Base-by-base conservation (phyloP, 768 basidiomycete species). In the Dioszegia aurantiaca region DNA sequence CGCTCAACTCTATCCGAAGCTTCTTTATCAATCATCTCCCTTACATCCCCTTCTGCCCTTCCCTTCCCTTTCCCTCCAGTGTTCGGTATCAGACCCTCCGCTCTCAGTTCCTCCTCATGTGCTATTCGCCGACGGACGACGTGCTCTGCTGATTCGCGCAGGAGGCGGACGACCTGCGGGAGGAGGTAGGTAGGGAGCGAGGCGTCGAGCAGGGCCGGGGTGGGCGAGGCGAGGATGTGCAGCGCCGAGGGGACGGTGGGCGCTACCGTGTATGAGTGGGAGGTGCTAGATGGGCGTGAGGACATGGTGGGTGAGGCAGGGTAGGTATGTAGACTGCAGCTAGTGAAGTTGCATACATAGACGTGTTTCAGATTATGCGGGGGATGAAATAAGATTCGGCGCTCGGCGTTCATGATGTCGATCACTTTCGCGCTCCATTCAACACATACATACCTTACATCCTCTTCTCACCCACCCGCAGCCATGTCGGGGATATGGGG, bases 41-140 rank as follows among this genome's bases (percentile, higher is more conserved):
- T 77, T 2, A 81, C 86, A 52, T 89, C 87, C 47, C 89, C 88
- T n/a, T 57, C 75, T 16, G 77, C 80, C 28, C 79, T 57, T 21
- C 47, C 60, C 39, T 53, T 61, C 26, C 88, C 24, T 86, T 87
- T 58, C 86, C 86, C 26, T 12, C 27, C 37, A 10, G 44, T 45
- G n/a, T 64, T 65, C 10, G 64, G 67, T 56, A 72, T 39, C 4
- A 72, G 37, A 12, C 70, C 79, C 60, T 81, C 83, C 66, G 56
- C 65, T 48, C 60, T 77, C 30, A 93, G 79, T 1, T 89, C 89
- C 8, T 87, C 86, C 17, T 87, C 86, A 24, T 84, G 79, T 87
- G 89, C 88, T 62, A 89, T 85, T 44, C 83, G 81, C 74, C 91
- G 88, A 59, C 86, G 80, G 69, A 83, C 83, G 17, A 90, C 90